phyloP scores from a whole-genome alignment of 1,284 basidiomycete genomes.

The Fomes fomentarius region DNA sequence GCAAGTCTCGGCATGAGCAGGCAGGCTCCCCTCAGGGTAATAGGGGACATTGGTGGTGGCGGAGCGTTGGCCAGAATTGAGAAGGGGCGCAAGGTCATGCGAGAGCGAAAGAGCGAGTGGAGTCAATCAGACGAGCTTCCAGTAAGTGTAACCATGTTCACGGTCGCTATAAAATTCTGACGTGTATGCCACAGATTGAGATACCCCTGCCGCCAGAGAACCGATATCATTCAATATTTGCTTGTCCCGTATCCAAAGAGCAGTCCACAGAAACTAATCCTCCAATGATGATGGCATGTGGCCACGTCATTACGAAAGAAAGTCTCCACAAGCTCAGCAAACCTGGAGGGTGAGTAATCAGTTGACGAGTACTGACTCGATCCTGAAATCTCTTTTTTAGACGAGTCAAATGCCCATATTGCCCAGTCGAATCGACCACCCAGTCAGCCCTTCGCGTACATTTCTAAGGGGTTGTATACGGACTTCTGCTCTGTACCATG shows the following conservation, averaged over 20 bases:
- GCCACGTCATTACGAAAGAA: conserved; percentile 92
- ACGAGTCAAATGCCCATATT: conserved; percentile 89
- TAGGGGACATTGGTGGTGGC: conserved; percentile 89
- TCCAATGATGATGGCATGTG: conserved; percentile 97
- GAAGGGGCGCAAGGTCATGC: conserved; percentile 92
- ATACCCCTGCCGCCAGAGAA: conserved; percentile 87
- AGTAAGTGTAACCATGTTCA: too few relatives aligned
- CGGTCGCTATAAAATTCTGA: too few relatives aligned
- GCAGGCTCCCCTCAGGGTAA: conserved; percentile 85
- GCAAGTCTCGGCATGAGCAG: conserved; percentile 85
- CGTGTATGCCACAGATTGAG: conserved; percentile 95
- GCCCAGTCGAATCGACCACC: conserved; percentile 74
- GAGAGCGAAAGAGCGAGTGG: conserved; percentile 91
- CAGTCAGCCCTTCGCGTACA: conserved; percentile 67
- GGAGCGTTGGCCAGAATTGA: conserved; percentile 89
- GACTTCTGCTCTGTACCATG: background rate
- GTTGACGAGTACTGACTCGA: background rate
- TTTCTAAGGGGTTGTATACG: conserved; percentile 54
- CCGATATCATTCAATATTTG: conserved; percentile 95
- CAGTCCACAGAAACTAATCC: conserved; percentile 93
- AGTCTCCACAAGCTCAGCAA: conserved; percentile 87
- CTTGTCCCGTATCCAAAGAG: conserved; percentile 98
- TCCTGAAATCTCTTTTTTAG: conserved; percentile 39
- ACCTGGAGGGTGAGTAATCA: conserved; percentile 72
- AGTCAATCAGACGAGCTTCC: conserved; percentile 89